Evolutionary conservation across 2,329 filamentous ascomycete genomes (phyloP), one percentile per base, ranked within the genome.

Genomic region (Aspergillus sergii): DNA sequence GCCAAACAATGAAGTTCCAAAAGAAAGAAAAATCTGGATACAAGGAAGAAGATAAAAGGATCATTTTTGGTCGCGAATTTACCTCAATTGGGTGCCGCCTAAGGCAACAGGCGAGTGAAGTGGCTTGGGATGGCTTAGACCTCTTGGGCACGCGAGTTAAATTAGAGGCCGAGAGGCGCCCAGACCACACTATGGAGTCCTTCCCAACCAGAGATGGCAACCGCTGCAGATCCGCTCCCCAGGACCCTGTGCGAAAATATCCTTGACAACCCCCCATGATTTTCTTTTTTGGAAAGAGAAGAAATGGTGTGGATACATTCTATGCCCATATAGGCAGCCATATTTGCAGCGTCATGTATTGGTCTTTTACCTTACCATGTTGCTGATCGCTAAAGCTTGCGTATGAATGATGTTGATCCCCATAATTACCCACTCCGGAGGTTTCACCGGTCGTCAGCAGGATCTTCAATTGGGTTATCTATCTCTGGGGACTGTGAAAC

Each of bases 41-140:
- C 21, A 55, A 30, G 30, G 16, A 56, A 50, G 26, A 48, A 26
- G 28, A 28, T 14, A 56, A 36, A 56, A 34, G 16, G 39, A 36
- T 39, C 19, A 46, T 14, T 16, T 23, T 43, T 51, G 48, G 28
- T 51, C n/a, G 26, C 34, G 32, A 19, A 26, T 55, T 55, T 55
- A 55, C 51, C 32, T 55, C 32, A 55, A 39, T 39, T 55, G 32
- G 51, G 51, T 36, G 51, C 23, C 39, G 41, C 43, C 54, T 57
- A 54, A 61, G 59, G 59, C 51, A 57, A 34, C 59, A 26, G 51
- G 21, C 51, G 32, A 36, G 51, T 55, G 51, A 55, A 54, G 51
- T 55, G 51, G 51, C 32, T 54, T 36, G 51, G 50, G 26, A 34
- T 21, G 50, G 30, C 51, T 54, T 54, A 39, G 51, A 39, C 51